phyloP scores from a whole-genome alignment of 2,329 filamentous ascomycete genomes.

The Fusarium secorum region DNA sequence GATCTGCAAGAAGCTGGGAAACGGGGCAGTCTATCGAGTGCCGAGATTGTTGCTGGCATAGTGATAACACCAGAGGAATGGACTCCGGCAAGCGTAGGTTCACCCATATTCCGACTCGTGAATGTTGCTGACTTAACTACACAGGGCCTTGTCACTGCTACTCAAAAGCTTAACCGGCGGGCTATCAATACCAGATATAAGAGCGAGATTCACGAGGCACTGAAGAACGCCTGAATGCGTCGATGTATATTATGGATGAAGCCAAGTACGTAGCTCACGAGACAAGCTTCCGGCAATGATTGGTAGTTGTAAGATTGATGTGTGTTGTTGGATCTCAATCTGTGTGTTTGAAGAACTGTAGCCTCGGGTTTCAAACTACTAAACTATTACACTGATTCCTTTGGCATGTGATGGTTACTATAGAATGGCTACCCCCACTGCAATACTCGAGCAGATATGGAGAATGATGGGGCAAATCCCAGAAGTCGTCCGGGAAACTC shows the following conservation, averaged over 20 bases:
- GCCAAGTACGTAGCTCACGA: not conserved
- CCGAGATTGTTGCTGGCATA: conserved; percentile 79
- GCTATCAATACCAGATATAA: conserved; percentile 57
- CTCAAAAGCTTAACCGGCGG: conserved; percentile 65
- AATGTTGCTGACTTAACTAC: rapidly evolving
- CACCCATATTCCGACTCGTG: rapidly evolving
- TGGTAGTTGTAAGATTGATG: not conserved
- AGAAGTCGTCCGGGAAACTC: rapidly evolving
- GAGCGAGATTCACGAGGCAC: conserved; percentile 52
- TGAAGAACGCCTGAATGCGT: not conserved
- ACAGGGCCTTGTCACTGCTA: conserved; percentile 66
- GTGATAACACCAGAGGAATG: conserved; percentile 86
- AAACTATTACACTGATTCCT: not conserved
- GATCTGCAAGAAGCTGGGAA: conserved; percentile 71
- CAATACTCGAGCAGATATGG: too few relatives aligned
- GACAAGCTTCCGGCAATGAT: not conserved
- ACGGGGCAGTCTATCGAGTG: conserved; percentile 69
- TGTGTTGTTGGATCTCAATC: not conserved
- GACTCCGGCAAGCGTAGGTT: conserved; percentile 80
- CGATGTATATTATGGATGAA: not conserved
- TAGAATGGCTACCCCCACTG: too few relatives aligned
- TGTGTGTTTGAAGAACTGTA: not conserved
- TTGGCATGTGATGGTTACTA: not conserved
- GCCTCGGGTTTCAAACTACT: not conserved
- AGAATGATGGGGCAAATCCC: not conserved